phyloP scores from a whole-genome alignment of 495 filamentous ascomycete genomes.

The Hypoxylon intermedium region DNA sequence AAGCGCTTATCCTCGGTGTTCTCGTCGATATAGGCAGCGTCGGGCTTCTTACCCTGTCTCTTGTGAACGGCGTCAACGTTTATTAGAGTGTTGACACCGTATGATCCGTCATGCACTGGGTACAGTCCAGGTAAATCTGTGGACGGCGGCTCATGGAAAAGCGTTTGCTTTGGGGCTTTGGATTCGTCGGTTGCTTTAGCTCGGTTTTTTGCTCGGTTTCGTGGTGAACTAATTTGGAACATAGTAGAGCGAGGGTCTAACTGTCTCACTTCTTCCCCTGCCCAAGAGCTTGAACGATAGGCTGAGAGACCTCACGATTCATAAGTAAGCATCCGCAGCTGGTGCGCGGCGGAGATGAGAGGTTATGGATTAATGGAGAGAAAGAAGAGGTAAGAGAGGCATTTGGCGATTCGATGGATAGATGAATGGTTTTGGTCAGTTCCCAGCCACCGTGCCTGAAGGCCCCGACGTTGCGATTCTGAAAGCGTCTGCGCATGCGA shows the following conservation, averaged over 20 bases:
- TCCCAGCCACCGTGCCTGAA: slow-evolving; percentile 17
- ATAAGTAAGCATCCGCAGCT: neutral
- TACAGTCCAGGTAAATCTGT: slow-evolving; percentile 36
- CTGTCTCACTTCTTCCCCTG: slow-evolving; percentile 11
- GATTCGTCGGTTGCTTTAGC: no score
- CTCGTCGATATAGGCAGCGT: slow-evolving; percentile 17
- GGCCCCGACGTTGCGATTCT: slow-evolving; percentile 9
- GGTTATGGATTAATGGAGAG: neutral
- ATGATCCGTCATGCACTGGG: slow-evolving; percentile 42
- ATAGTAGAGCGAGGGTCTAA: slow-evolving; percentile 21
- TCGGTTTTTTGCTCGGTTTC: no score
- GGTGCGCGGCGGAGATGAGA: neutral
- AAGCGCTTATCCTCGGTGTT: slow-evolving; percentile 35
- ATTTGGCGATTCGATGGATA: slow-evolving; percentile 16
- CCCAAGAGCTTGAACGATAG: slow-evolving; percentile 7
- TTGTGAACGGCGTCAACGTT: slow-evolving; percentile 16
- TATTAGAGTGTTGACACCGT: slow-evolving; percentile 41
- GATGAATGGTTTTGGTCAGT: slow-evolving; percentile 30
- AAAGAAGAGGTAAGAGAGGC: neutral
- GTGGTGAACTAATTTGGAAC: slow-evolving; percentile 8
- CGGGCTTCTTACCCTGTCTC: slow-evolving; percentile 17
- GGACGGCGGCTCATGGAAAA: slow-evolving; percentile 20
- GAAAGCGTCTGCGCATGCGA: slow-evolving; percentile 26
- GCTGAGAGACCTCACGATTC: slow-evolving; percentile 17
- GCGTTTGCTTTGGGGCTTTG: neutral